Evolutionary conservation across 345 rosid species (phyloP), one percentile per base, ranked within the genome.

Genomic region (Streptanthus diversifolius): DNA sequence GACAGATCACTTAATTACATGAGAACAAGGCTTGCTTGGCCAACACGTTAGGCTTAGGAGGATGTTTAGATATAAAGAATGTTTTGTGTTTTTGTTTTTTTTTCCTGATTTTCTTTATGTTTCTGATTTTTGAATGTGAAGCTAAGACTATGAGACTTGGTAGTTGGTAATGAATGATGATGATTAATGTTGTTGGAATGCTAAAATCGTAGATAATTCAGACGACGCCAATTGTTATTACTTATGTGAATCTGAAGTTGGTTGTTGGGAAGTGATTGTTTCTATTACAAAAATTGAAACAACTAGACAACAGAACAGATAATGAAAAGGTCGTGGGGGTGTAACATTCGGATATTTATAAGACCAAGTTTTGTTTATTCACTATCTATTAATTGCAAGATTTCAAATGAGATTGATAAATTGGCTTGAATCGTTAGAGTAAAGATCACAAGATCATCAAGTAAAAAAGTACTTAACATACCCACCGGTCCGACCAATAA

Each of bases 1-100:
- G 91, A 35, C 97, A 91, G 66, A 80, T 85, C 77, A 80, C 90
- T 47, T 87, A 86, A 85, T n/a, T n/a, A 44, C 25, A 9, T 18
- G 21, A 30, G 12, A 40, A 11, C 12, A 49, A 27, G 25, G 52
- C 22, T 30, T 70, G 15, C 22, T 63, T 63, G 45, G 27, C 1
- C 2, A 2, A 9, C 58, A 70, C 10, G 66, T 70, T 76, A 76
- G 80, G 66, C 29, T 14, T 49, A 37, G 68, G 27, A 44, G 22
- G 40, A 18, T n/a, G 36, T 36, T 49, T 66, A 47, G 72, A 39
- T 48, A 0, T 36, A 41, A 25, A 5, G 41, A 48, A 65, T 2
- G 33, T 12, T 43, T 48, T 56, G 59, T 37, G 63, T 3, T 37
- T 61, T 48, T 56, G 59, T 37, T 53, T 3, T 37, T 61, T 21